Evolutionary conservation across 345 rosid species (phyloP), one percentile per base, ranked within the genome.

Genomic region (Moricandia arvensis): DNA sequence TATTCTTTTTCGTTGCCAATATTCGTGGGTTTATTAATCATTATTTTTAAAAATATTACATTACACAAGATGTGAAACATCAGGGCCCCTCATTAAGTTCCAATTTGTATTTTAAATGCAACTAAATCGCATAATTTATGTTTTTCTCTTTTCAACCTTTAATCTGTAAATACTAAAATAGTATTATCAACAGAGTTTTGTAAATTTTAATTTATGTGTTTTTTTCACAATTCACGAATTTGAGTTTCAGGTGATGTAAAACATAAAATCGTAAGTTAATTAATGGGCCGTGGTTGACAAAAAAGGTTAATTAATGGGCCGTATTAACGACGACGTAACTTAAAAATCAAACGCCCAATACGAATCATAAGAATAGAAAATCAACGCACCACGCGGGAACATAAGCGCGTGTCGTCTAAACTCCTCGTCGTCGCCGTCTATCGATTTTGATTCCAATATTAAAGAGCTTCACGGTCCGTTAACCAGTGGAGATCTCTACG

Each of bases 381-480:
- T 41, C 35, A 2, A 33, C 49, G 49, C n/a, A n/a, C 54, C 8
- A 47, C 54, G 54, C 21, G 54, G 74, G 4, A 8, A 5, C 58
- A 71, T 7, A 59, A 29, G 67, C 75, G 67, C 73, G 74, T 59
- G 58, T 30, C 43, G 1, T 6, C 8, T 59, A 29, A 17, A 30
- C 11, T 71, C 67, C 4, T 45, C 29, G 15, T 18, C 63, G 31
- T 26, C 41, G 38, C 33, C 63, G 67, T 53, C 17, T 15, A 61
- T 31, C 27, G 65, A 29, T 7, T 59, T 21, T 16, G 55, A 62
- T 31, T 54, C 21, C 53, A 35, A 59, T 9, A 18, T 13, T 21
- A 13, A 10, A 53, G 59, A 30, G 21, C 27, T 68, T 75, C 61
- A 38, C 54, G 16, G 66, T 79, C 18, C 38, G 51, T 26, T 41